Percentiles rank a stretch among this genome's conserved stretches.
Evolutionary conservation across 2,329 filamentous ascomycete genomes (phyloP).

Genomic region (Elsinoe batatas): DNA sequence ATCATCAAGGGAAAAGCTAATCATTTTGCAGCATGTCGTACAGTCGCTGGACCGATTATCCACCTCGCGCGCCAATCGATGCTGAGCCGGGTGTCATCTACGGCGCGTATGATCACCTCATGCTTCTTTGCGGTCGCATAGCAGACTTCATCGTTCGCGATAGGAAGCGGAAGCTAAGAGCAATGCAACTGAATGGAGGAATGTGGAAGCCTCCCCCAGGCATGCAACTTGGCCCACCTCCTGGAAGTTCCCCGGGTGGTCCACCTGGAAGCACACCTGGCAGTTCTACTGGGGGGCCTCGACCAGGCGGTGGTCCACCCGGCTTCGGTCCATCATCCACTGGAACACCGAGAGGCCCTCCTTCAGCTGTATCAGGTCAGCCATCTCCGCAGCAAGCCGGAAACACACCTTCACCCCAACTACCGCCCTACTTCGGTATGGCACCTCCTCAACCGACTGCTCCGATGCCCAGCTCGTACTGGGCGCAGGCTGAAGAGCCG

Average conservation of each 20-base stretch:
- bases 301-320: not conserved
- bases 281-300: not conserved
- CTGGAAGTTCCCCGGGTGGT: not conserved
- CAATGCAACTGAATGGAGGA: slow-evolving; percentile 49
- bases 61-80: slow-evolving; percentile 71
- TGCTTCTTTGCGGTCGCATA: slow-evolving; percentile 70
- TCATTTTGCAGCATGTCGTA: slow-evolving; percentile 59
- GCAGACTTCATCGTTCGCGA: slow-evolving; percentile 71
- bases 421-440: slow-evolving; percentile 46
- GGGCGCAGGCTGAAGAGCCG: not conserved
- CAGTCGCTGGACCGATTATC: slow-evolving; percentile 73
- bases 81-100: slow-evolving; percentile 63
- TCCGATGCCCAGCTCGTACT: slow-evolving; percentile 35
- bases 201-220: slow-evolving; percentile 46
- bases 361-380: not conserved
- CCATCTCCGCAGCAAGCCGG: not conserved
- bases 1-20: slow-evolving; percentile 13
- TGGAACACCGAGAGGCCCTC: not conserved
- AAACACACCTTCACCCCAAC: slow-evolving; percentile 19
- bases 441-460: slow-evolving; percentile 32
- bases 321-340: not conserved
- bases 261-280: not conserved
- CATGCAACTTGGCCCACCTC: slow-evolving; percentile 34
- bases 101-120: slow-evolving; percentile 79
- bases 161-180: slow-evolving; percentile 64